Evolutionary conservation across 306 rosid genomes (phyloP).

Genomic region (Dalbergia oliveri): DNA sequence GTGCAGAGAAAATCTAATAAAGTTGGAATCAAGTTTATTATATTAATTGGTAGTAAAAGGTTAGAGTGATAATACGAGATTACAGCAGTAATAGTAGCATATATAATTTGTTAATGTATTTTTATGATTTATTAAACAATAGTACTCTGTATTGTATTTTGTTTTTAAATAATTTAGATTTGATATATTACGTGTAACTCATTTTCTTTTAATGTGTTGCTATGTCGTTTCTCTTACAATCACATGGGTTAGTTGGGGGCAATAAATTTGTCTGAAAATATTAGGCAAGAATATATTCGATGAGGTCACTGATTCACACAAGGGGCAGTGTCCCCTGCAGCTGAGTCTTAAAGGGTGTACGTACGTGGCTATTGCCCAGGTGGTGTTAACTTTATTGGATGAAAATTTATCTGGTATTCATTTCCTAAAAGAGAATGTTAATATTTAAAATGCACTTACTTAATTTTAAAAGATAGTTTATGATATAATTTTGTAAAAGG

Average conservation of each 20-base stretch:
- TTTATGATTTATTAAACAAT: neutral
- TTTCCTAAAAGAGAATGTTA: neutral
- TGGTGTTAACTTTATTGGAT: slow-evolving; percentile 1
- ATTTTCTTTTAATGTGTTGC: neutral
- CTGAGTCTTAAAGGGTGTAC: slow-evolving; percentile 33
- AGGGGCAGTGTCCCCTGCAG: slow-evolving; percentile 50
- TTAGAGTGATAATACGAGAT: neutral
- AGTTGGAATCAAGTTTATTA: neutral
- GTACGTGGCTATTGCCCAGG: slow-evolving; percentile 48
- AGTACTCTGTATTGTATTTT: neutral
- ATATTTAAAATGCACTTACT: neutral
- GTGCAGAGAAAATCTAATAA: neutral
- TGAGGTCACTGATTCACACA: slow-evolving; percentile 55
- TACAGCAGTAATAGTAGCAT: neutral
- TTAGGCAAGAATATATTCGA: slow-evolving; percentile 57
- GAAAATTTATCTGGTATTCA: neutral
- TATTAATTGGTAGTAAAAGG: neutral
- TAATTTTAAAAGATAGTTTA: neutral
- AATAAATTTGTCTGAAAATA: slow-evolving; percentile 53
- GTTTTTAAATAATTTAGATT: neutral
- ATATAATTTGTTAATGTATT: neutral
- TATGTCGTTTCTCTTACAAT: neutral
- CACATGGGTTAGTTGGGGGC: slow-evolving; percentile 54
- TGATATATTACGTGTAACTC: neutral
- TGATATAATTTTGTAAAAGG: no score